Evolutionary conservation across 2,329 filamentous ascomycete genomes (phyloP), one percentile per base, ranked within the genome.

Genomic region (Phaeosphaeria sp.): DNA sequence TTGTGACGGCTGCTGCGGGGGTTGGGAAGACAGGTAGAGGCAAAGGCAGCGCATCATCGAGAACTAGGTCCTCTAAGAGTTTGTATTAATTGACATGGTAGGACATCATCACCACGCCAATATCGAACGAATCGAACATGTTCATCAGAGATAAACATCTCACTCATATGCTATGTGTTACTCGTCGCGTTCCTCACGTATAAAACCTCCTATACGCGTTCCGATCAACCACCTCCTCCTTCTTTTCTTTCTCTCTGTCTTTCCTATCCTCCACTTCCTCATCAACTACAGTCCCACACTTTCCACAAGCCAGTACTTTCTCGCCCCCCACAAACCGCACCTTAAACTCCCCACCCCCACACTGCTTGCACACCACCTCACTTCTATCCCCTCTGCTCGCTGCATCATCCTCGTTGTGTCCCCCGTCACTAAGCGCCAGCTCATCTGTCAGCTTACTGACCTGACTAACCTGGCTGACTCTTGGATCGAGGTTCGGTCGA

Each of bases 341-440:
- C 62, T 85, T 85, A 64, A 92, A 92, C 58, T 87, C 86, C 20
- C 77, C 83, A 1, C 85, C 82, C 4, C 83, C 83, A 67, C 89
- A 92, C 21, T 73, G 64, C 21, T 80, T 77, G 67, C 89, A 91
- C 22, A 75, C 80, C 63, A 46, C 50, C 30, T 62, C 9, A 17
- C 62, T n/a, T 81, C 77, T 9, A 78, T 48, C 2, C 62, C 55
- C 42, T 46, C 50, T 33, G 15, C 30, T 33, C 20, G 10, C 27
- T 9, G 11, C 25, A 11, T 36, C 20, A 22, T 50, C 20, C 10
- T 42, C 50, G n/a, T 18, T 20, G n/a, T 39, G 57, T 49, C 53
- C 43, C 42, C 52, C 23, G 33, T 66, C 63, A 50, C 60, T 66
- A 56, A 67, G n/a, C 22, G 11, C 22, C 30, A 39, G 51, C 42